Conservation (phyloP, 257 asterid genomes). For the Orobanche coerulescens region DNA sequence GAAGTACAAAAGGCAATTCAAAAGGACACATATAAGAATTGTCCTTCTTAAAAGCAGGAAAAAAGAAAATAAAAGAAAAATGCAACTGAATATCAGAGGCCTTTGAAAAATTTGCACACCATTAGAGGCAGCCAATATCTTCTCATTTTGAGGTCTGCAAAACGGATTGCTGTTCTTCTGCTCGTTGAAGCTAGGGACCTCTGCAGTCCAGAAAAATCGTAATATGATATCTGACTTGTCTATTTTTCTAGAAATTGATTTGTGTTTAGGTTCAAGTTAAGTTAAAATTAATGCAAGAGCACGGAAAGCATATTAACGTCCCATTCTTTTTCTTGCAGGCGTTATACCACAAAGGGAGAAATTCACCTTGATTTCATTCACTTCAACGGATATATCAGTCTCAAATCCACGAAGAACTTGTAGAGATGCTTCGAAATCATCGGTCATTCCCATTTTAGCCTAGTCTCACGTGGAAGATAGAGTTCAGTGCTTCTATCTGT, state of each 20-base stretch:
- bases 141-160: conserved; percentile 71
- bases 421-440: conserved; percentile 62
- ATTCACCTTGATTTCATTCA: conserved; percentile 48
- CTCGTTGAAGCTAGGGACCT: conserved; percentile 79
- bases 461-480: conserved; percentile 14
- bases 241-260: conserved; percentile 3
- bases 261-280: not conserved
- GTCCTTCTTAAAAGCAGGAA: not conserved
- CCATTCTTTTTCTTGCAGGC: not conserved
- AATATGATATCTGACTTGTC: conserved; percentile 6
- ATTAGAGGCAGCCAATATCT: conserved; percentile 94
- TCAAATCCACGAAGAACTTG: conserved; percentile 66
- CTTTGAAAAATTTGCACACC: conserved; percentile 33
- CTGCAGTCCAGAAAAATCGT: conserved; percentile 30
- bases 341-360: not conserved
- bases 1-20: conserved; percentile 1
- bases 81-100: not conserved
- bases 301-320: not conserved
- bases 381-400: conserved; percentile 56
- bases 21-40: not conserved
- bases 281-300: not conserved
- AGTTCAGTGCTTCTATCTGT: conserved; percentile 1
- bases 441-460: conserved; percentile 65
- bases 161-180: conserved; percentile 67
- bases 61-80: not conserved